Percentiles rank a stretch among this genome's conserved stretches.
Conservation (phyloP, 371 early-diverging fungal genomes). For the Mortierella sp. region DNA sequence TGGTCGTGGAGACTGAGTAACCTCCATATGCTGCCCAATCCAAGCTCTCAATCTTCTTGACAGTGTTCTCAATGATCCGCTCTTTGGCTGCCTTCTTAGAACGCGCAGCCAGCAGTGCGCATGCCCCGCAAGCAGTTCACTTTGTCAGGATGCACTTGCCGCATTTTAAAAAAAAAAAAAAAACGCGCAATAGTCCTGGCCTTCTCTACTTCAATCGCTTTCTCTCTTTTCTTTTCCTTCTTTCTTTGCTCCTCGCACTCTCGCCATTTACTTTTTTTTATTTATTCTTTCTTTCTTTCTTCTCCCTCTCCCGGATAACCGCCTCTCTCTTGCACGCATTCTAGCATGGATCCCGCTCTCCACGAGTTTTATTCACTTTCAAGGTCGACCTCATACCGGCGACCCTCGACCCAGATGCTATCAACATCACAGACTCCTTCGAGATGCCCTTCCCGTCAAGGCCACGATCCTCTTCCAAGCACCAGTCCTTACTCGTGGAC, state of each 20-base stretch:
- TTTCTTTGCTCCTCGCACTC: background rate
- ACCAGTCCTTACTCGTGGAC: constrained; percentile 17
- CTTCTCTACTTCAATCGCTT: background rate
- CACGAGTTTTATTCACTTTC: constrained; percentile 48
- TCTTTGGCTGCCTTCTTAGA: no score
- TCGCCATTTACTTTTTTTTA: background rate
- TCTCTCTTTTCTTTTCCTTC: background rate
- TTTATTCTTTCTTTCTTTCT: background rate
- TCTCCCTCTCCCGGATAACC: background rate
- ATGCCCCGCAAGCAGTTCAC: no score
- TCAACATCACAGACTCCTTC: constrained; percentile 10
- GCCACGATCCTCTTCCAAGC: constrained; percentile 1
- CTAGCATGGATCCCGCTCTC: constrained; percentile 30
- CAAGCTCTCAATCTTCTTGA: no score
- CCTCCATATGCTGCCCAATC: no score
- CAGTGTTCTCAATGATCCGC: no score
- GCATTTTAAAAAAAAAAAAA: no score
- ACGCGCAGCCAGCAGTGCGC: no score
- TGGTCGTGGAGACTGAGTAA: no score
- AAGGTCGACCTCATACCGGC: constrained; percentile 30
- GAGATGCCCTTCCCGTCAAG: constrained; percentile 13
- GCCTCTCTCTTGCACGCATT: background rate
- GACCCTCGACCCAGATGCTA: constrained; percentile 13
- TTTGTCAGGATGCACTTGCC: no score
- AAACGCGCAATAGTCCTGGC: background rate